Conservation (phyloP, 441 rosid species). For the Syzygium malaccense region DNA sequence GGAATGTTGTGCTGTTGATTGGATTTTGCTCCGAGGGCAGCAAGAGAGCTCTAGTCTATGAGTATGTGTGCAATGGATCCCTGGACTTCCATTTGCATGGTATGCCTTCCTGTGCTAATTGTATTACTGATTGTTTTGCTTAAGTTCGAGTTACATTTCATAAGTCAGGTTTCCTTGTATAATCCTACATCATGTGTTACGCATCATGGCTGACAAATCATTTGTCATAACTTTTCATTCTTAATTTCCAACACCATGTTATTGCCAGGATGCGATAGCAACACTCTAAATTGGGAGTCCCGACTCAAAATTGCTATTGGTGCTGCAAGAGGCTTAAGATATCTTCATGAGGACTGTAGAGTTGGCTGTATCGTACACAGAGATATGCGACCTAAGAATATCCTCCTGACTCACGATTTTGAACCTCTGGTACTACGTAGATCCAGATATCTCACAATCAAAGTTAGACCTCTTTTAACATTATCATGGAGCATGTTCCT, state of each 20-base stretch:
- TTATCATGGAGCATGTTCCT: neutral
- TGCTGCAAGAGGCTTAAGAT: slow-evolving; percentile 56
- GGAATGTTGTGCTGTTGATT: slow-evolving; percentile 57
- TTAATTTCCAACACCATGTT: neutral
- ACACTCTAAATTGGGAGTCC: slow-evolving; percentile 41
- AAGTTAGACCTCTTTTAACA: neutral
- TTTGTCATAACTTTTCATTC: neutral
- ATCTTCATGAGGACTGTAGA: slow-evolving; percentile 81
- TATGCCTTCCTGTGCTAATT: slow-evolving; percentile 8
- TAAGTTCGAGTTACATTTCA: neutral
- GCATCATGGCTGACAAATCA: neutral
- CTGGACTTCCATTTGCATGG: slow-evolving; percentile 64
- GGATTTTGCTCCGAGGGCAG: slow-evolving; percentile 52
- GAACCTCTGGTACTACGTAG: slow-evolving; percentile 45
- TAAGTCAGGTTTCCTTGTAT: neutral
- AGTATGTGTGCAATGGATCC: slow-evolving; percentile 67
- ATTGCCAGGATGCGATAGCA: slow-evolving; percentile 27
- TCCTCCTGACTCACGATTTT: slow-evolving; percentile 65
- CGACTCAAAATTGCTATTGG: slow-evolving; percentile 59
- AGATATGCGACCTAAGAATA: slow-evolving; percentile 52
- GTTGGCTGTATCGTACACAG: slow-evolving; percentile 66
- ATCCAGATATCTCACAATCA: neutral
- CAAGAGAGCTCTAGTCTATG: slow-evolving; percentile 53
- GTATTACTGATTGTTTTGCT: neutral
- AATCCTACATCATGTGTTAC: neutral